A percentile compares a stretch with the other conserved stretches of the same genome.
These are phyloP conservation scores for Suillus subaureus DNA, from an alignment of 768 basidiomycete genomes.

Conservation along the genomic window DNA sequence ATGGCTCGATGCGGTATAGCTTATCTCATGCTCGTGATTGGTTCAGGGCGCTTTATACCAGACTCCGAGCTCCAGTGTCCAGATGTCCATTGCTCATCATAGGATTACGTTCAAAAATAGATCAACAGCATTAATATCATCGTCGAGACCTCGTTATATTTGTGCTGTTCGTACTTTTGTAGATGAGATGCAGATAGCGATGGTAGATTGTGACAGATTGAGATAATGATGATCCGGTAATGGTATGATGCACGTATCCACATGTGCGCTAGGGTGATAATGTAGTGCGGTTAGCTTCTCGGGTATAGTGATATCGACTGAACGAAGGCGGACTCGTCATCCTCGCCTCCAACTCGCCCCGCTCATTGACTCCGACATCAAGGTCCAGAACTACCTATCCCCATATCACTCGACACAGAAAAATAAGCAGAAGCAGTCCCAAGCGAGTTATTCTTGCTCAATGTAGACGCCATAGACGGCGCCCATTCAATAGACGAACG, in stretches of 20 bases:
- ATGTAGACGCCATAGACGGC: constrained; percentile 1
- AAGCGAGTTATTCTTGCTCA: constrained; percentile 16
- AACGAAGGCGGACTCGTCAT: constrained; percentile 14
- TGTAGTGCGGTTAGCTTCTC: not conserved
- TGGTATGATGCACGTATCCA: not conserved
- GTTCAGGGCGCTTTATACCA: not conserved
- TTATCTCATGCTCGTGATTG: not conserved
- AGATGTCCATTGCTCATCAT: not conserved
- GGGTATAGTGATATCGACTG: constrained; percentile 18
- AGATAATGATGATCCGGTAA: not conserved
- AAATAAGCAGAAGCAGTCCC: constrained; percentile 29
- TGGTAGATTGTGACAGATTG: not conserved
- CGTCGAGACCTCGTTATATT: not conserved
- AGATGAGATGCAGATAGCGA: not conserved
- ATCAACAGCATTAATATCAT: not conserved
- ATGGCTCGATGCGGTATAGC: not conserved
- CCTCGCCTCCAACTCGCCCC: constrained; percentile 26
- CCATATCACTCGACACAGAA: constrained; percentile 28
- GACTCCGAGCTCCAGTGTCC: not conserved
- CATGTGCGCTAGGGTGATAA: not conserved
- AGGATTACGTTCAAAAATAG: not conserved
- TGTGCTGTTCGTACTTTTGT: not conserved
- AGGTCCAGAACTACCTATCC: constrained; percentile 9
- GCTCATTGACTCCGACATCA: constrained; percentile 25
- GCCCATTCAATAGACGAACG: constrained; percentile 26